phyloP scores from a whole-genome alignment of 2,329 filamentous ascomycete genomes.

The Colletotrichum kahawae region DNA sequence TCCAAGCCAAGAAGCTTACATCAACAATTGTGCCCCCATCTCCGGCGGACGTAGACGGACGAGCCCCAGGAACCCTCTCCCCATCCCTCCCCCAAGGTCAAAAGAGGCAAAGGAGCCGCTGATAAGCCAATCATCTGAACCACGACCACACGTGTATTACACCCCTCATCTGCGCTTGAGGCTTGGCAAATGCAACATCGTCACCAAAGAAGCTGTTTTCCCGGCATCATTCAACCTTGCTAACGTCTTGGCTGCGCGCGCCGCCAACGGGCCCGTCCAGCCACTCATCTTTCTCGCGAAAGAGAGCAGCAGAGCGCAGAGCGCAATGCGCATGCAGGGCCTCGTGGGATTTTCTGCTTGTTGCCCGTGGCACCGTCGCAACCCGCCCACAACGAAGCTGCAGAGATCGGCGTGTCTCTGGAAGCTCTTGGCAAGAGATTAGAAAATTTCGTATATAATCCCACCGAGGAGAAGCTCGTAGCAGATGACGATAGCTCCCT shows the following conservation, averaged over 20 bases:
- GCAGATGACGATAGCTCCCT: neutral
- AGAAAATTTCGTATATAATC: neutral
- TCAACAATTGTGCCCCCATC: neutral
- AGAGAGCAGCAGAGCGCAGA: neutral
- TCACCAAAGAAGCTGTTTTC: constrained; percentile 16
- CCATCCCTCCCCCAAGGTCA: neutral
- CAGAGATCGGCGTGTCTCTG: neutral
- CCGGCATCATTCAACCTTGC: constrained; percentile 4
- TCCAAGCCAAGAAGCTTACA: neutral
- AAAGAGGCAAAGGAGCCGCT: constrained; percentile 10
- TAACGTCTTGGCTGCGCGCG: neutral
- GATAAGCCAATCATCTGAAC: constrained; percentile 21
- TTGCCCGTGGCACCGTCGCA: neutral
- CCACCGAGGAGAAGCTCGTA: neutral
- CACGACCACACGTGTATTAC: constrained; percentile 10
- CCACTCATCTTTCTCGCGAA: neutral
- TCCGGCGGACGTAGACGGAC: neutral
- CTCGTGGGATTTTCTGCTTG: neutral
- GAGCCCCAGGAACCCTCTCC: neutral
- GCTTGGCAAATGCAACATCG: constrained; percentile 17
- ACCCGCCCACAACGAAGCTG: neutral
- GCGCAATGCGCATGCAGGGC: neutral
- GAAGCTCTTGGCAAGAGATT: neutral
- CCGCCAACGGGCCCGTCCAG: neutral
- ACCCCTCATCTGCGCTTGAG: neutral